phyloP scores from a whole-genome alignment of 2,329 filamentous ascomycete species.

The Nannizzia gypsea region DNA sequence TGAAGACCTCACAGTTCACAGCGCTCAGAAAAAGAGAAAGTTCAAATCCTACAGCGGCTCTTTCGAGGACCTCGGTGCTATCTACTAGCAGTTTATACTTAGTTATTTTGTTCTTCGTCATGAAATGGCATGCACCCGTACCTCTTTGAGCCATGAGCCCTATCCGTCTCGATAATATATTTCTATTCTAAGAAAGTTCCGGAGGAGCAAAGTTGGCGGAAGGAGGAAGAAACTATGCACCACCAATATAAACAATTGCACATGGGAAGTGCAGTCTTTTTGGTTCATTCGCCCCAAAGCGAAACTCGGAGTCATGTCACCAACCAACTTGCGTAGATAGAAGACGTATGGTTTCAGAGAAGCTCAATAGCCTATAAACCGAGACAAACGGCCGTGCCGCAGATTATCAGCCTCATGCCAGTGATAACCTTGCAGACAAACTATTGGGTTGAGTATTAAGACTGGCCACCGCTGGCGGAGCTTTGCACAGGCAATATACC shows the following conservation, averaged over 20 bases:
- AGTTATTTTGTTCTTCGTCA: not conserved
- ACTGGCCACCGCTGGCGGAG: not conserved
- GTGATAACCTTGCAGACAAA: not conserved
- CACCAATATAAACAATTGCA: not conserved
- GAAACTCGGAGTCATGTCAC: not conserved
- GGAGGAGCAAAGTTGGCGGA: no score
- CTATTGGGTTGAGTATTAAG: not conserved
- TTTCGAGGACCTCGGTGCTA: not conserved
- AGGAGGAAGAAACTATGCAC: not conserved
- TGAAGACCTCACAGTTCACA: conserved; percentile 31
- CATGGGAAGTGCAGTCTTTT: not conserved
- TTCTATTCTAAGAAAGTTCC: not conserved
- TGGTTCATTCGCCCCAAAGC: not conserved
- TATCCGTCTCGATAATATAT: not conserved
- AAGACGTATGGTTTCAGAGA: not conserved
- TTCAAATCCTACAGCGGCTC: conserved; percentile 24
- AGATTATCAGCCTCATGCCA: not conserved
- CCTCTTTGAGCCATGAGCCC: not conserved
- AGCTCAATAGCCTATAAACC: not conserved
- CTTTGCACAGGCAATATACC: not conserved
- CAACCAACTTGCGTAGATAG: not conserved
- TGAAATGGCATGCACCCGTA: not conserved
- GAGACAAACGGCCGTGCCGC: not conserved
- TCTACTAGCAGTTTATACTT: not conserved
- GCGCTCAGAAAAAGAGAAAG: conserved; percentile 33